phyloP scores from a whole-genome alignment of 148 eudicot species.

The Limonium bicolor region DNA sequence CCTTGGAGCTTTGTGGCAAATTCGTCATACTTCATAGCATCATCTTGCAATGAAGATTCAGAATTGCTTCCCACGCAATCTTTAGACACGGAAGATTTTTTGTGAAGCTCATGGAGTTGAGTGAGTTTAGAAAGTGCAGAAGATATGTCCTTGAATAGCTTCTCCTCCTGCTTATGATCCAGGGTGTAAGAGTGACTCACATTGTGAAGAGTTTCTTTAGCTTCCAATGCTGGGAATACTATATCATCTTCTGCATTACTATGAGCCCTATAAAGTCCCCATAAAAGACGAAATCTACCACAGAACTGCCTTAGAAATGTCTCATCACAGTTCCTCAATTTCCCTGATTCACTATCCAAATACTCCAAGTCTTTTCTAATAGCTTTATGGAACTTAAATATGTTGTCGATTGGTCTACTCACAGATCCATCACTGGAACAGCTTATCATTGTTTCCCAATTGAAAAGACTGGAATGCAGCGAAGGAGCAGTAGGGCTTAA shows the following conservation, averaged over 20 bases:
- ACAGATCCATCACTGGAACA: conserved; percentile 26
- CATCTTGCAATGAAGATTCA: conserved; percentile 11
- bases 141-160: conserved; percentile 81
- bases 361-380: conserved; percentile 91
- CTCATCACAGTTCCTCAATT: conserved; percentile 53
- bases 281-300: conserved; percentile 79
- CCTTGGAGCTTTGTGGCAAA: conserved; percentile 85
- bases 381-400: conserved; percentile 89
- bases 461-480: conserved; percentile 76
- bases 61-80: conserved; percentile 14
- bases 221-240: conserved; percentile 92
- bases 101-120: conserved; percentile 31
- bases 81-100: conserved; percentile 9
- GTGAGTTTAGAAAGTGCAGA: conserved; percentile 60
- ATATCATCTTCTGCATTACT: conserved; percentile 97
- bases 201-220: conserved; percentile 83
- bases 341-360: conserved; percentile 85
- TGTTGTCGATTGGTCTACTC: conserved; percentile 76
- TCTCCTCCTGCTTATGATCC: conserved; percentile 94
- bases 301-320: conserved; percentile 65
- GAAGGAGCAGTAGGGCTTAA: conserved; percentile 75
- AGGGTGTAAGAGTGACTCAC: conserved; percentile 93
- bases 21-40: conserved; percentile 45
- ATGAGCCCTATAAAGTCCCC: conserved; percentile 93
- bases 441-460: conserved; percentile 67